Base-by-base conservation (phyloP, 129 eudicot genomes). In the Pittosporum tobira region DNA sequence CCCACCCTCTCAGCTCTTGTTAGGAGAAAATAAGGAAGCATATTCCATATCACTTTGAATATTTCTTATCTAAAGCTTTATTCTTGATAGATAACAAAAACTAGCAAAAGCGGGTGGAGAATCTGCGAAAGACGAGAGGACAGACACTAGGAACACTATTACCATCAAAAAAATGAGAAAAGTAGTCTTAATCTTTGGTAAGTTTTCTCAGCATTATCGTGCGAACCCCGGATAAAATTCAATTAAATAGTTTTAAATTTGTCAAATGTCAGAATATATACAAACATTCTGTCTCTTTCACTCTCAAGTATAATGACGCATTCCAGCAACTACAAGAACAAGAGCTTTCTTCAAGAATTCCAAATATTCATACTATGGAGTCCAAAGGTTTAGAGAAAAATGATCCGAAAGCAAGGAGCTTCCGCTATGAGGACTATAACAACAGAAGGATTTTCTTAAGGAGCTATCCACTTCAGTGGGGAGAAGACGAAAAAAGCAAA, bases 391-490 rank as follows among this genome's bases (percentile, higher is more conserved):
- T 52, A 69, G 71, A 72, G 63, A 57, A 76, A 71, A 71, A 52
- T 48, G 79, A 64, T 48, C 37, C 68, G 45, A 77, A 77, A 73
- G 70, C 88, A 48, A 73, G 79, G 77, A 87, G 96, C 57, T 87
- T 87, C 48, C 78, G 88, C 19, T 23, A 87, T 16, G 96, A 87
- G 75, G 96, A 75, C 64, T 80, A 87, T 73, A 75, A 64, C 48
- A 87, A 65, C 26, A 71, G 96, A 68, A 75, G 94, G 57, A 84
- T 57, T 52, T 87, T 87, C 75, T 71, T 87, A 68, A 75, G 81
- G 56, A 83, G 96, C 62, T 87, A 87, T 73, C 94, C 96, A 42
- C 88, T 87, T 25, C 65, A 72, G 26, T 72, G 82, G 69, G 81
- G 72, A 31, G 62, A 70, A 46, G 81, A 70, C 2, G 51, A 31